Base-by-base conservation (phyloP, 1,139 yeast genomes). In the Sugiyamaella xylanicola region DNA sequence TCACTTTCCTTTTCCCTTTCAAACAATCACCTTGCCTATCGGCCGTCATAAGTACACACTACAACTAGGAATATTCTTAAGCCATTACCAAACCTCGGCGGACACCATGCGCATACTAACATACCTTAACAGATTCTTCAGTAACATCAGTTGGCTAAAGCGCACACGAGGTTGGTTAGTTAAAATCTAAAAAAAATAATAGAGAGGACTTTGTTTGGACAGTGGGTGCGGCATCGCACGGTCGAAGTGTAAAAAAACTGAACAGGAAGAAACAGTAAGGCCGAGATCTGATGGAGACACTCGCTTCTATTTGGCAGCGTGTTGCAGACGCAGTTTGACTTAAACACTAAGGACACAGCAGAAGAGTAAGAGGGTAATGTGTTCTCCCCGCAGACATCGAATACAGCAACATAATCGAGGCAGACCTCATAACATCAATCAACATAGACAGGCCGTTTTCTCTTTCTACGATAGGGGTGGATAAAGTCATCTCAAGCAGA, bases 61-160 rank as follows among this genome's bases (percentile, higher is more conserved):
- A 35, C 48, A 21, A 35, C 42, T 29, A 37, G 48, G 42, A 37
- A 44, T 21, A 5, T 41, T 20, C 51, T 44, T 35, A 37, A 29
- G 41, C 43, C 56, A 44, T 27, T 54, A 54, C 56, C 56, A 54
- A 54, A 54, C 56, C 56, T 54, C 56, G 47, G 39, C 22, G 41
- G 29, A 37, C 25, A 25, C 19, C 32, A 29, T 27, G 41, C 35
- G 27, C 46, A 41, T 2, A 19, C 27, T 39, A 61, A 68, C 72
- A 63, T 69, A 70, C 73, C 69, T 65, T 67, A 36, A 70, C 70
- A 56, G 71, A 67, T 39, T 58, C 51, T 57, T 69, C 72, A 57
- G 72, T 63, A 50, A 70, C 71, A 62, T 70, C 74, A 54, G 62
- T 56, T 48, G 73, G 74, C 72, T 69, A 61, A 45, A 45, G 48